phyloP scores from a whole-genome alignment of 345 rosid genomes.

The Aegle marmelos region DNA sequence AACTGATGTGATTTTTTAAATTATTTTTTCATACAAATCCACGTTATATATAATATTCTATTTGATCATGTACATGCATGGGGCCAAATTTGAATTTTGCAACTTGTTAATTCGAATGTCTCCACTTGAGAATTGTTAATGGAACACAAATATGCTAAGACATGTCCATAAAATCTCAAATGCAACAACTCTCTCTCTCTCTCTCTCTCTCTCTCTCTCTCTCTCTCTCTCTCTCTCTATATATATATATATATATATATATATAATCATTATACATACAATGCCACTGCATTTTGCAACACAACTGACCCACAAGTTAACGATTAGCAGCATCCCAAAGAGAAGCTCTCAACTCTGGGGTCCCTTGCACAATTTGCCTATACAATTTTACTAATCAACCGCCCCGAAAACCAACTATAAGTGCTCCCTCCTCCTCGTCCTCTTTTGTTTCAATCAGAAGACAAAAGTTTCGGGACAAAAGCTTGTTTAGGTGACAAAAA shows the following conservation, averaged over 20 bases:
- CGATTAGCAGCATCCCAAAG: background rate
- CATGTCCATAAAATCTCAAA: too few relatives aligned
- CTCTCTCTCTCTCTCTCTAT: background rate
- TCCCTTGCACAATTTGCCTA: background rate
- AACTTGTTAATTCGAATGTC: too few relatives aligned
- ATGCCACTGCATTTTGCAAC: background rate
- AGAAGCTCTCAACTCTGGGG: background rate
- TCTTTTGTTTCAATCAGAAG: background rate
- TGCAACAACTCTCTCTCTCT: too few relatives aligned
- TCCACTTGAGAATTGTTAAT: background rate
- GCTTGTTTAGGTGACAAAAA: slow-evolving; percentile 7
- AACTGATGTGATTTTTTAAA: background rate
- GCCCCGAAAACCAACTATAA: too few relatives aligned
- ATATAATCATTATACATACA: background rate
- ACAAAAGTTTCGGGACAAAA: too few relatives aligned
- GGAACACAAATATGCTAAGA: too few relatives aligned
- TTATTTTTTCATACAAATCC: background rate
- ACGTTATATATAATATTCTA: background rate
- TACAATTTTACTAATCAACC: too few relatives aligned
- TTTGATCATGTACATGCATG: background rate
- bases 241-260: too few relatives aligned
- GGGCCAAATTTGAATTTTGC: too few relatives aligned
- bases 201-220: too few relatives aligned
- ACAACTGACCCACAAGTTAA: background rate
- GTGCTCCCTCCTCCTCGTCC: background rate